Percentiles rank a stretch among this genome's conserved stretches.
Evolutionary conservation across 1,139 yeast genomes (phyloP).

Genomic region (Blastobotrys proliferans): DNA sequence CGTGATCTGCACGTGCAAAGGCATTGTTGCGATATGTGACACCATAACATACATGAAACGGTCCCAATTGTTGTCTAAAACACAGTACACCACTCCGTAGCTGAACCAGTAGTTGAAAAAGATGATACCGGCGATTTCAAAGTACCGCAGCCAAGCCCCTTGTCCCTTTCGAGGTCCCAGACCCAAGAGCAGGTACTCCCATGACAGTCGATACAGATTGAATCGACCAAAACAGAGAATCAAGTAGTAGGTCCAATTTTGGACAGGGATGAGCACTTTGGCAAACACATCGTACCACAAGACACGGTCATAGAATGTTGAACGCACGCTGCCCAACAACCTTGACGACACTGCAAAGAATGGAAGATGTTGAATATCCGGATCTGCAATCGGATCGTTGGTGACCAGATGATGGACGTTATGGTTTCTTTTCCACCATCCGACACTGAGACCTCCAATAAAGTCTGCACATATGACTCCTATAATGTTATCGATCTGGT

Average conservation of each 20-base stretch:
- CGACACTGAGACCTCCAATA: conserved; percentile 82
- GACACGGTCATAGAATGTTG: conserved; percentile 70
- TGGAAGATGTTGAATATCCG: conserved; percentile 90
- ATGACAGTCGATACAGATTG: conserved; percentile 74
- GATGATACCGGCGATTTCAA: conserved; percentile 64
- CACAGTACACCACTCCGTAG: conserved; percentile 53
- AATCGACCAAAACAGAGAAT: conserved; percentile 80
- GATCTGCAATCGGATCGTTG: conserved; percentile 90
- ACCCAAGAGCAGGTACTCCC: conserved; percentile 69
- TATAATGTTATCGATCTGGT: conserved; percentile 68
- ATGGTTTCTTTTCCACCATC: conserved; percentile 95
- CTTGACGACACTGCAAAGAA: conserved; percentile 81
- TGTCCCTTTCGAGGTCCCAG: conserved; percentile 75
- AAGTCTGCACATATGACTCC: conserved; percentile 74
- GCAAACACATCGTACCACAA: conserved; percentile 69
- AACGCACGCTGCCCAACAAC: conserved; percentile 62
- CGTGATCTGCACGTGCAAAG: conserved; percentile 89
- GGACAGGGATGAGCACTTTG: conserved; percentile 53
- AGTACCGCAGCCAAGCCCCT: conserved; percentile 83
- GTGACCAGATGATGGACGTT: conserved; percentile 86
- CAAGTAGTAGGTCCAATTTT: conserved; percentile 71
- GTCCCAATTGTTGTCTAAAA: conserved; percentile 49
- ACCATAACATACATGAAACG: conserved; percentile 60
- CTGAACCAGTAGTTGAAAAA: conserved; percentile 78
- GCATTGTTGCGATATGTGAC: conserved; percentile 78